Base-by-base conservation (phyloP, 768 basidiomycete genomes). In the Tylopilus rubrobrunneus region DNA sequence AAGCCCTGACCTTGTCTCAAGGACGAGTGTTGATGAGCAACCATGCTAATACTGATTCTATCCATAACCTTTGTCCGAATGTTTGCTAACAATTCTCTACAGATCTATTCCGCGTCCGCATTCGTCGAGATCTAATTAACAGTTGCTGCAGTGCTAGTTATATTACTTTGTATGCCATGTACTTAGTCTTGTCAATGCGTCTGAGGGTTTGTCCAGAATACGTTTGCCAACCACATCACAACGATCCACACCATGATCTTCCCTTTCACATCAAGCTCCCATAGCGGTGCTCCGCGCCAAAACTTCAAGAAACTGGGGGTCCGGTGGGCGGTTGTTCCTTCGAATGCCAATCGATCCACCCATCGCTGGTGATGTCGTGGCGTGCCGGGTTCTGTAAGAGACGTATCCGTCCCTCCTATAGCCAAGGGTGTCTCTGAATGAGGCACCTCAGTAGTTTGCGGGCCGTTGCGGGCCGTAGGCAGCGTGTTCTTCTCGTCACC, bases 11-110 rank as follows among this genome's bases (percentile, higher is more conserved):
- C 76, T 74, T 71, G 79, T 88, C 85, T 82, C 53, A 81, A 78
- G 85, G 85, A 86, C 77, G 69, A 73, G 76, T 64, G 70, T 76
- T 87, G 86, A 87, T 77, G 87, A 89, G 74, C 69, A 72, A 78
- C 87, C 89, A 91, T 92, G 89, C 89, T 92, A 91, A 92, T 91
- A 79, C 87, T 92, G 89, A 50, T 46, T 15, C 48, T 9, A 2
- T 29, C 29, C 27, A 14, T 34, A 44, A 42, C 11, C 12, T 33
- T n/a, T 6, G 33, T 50, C n/a, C 5, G 36, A 55, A 53, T 29
- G 17, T 45, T 33, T 67, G 45, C 67, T 69, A 52, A 68, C 17
- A 54, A 64, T 27, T 31, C 42, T 42, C 21, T 17, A 6, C 42
- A 68, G 69, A 19, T 47, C 29, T 2, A 29, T 29, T 29, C 29